Conservation (phyloP, 2,329 filamentous ascomycete genomes). For the Myrmaecium sp. region DNA sequence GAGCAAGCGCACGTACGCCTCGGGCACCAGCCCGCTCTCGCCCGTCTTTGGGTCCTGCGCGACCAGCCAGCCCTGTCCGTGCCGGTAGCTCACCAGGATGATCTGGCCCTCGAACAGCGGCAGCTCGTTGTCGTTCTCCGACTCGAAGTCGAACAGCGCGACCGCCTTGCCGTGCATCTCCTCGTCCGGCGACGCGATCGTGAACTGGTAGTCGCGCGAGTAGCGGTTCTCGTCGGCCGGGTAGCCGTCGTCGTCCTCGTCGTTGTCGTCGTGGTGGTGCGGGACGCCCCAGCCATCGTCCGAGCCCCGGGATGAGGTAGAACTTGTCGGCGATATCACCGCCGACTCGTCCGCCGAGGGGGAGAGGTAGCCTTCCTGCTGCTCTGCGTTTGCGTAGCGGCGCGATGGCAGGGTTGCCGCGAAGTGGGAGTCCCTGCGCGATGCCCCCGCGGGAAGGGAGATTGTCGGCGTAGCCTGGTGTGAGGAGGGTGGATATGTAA, state of each 20-base stretch:
- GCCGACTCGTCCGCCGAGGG: slow-evolving; percentile 28
- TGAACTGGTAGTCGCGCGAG: slow-evolving; percentile 85
- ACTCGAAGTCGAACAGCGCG: slow-evolving; percentile 83
- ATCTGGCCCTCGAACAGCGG: slow-evolving; percentile 87
- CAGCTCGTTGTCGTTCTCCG: slow-evolving; percentile 93
- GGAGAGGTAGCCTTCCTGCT: slow-evolving; percentile 20
- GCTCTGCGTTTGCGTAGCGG: slow-evolving; percentile 23
- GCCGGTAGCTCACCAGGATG: slow-evolving; percentile 88
- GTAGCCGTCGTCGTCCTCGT: slow-evolving; percentile 37
- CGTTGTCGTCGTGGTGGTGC: too few relatives aligned
- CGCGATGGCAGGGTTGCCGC: slow-evolving; percentile 28
- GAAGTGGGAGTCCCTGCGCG: slow-evolving; percentile 37
- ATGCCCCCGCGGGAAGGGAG: slow-evolving; percentile 14
- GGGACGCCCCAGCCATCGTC: too few relatives aligned
- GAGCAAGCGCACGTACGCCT: slow-evolving; percentile 86
- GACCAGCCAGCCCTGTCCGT: slow-evolving; percentile 94
- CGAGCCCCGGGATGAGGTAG: slow-evolving; percentile 4
- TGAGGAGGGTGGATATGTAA: slow-evolving; percentile 54
- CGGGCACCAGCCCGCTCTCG: slow-evolving; percentile 86
- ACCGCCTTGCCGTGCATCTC: slow-evolving; percentile 96
- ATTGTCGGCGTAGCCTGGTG: slow-evolving; percentile 14
- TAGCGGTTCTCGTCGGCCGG: slow-evolving; percentile 56
- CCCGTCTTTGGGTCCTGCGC: slow-evolving; percentile 88
- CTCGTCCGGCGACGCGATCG: slow-evolving; percentile 86
- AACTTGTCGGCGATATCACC: too few relatives aligned